A percentile compares a stretch with the other conserved stretches of the same genome.
phyloP scores from a whole-genome alignment of 2,329 filamentous ascomycete species.

The Arthrobotrys musiformis region DNA sequence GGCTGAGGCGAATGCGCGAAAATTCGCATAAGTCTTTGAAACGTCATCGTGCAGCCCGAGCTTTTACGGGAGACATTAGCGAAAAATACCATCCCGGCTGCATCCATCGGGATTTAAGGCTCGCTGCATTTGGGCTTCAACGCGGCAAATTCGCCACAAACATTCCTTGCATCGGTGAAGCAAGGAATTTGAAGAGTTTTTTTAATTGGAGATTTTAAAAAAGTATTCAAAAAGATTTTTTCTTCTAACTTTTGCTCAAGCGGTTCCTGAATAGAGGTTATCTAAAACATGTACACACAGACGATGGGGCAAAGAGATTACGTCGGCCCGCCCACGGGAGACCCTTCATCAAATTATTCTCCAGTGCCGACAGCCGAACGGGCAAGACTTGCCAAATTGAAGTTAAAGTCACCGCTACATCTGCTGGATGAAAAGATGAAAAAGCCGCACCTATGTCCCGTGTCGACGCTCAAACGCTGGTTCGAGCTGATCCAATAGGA shows the following conservation, averaged over 20 bases:
- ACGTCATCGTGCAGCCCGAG: constrained; percentile 46
- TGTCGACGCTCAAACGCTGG: constrained; percentile 25
- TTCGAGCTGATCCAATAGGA: not conserved
- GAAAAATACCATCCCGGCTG: constrained; percentile 41
- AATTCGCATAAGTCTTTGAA: constrained; percentile 24
- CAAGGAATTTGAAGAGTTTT: not conserved
- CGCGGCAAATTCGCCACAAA: constrained; percentile 24
- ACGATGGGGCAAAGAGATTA: not conserved
- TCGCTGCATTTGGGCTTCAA: constrained; percentile 1
- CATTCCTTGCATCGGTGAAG: not conserved
- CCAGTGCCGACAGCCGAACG: constrained; percentile 51
- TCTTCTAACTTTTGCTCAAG: not conserved
- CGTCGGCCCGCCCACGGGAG: constrained; percentile 14
- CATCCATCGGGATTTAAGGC: constrained; percentile 20
- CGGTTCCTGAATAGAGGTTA: not conserved
- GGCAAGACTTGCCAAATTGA: constrained; percentile 42
- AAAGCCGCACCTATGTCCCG: constrained; percentile 43
- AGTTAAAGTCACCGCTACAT: constrained; percentile 29
- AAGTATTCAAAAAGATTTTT: not conserved
- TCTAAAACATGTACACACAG: not conserved
- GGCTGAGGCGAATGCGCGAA: constrained; percentile 25
- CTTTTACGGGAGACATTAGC: constrained; percentile 38
- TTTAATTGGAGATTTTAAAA: too few relatives aligned
- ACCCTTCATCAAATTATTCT: not conserved
- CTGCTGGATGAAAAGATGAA: not conserved